Conservation (phyloP, 2,329 filamentous ascomycete species). For the Neofusicoccum umdonicola region DNA sequence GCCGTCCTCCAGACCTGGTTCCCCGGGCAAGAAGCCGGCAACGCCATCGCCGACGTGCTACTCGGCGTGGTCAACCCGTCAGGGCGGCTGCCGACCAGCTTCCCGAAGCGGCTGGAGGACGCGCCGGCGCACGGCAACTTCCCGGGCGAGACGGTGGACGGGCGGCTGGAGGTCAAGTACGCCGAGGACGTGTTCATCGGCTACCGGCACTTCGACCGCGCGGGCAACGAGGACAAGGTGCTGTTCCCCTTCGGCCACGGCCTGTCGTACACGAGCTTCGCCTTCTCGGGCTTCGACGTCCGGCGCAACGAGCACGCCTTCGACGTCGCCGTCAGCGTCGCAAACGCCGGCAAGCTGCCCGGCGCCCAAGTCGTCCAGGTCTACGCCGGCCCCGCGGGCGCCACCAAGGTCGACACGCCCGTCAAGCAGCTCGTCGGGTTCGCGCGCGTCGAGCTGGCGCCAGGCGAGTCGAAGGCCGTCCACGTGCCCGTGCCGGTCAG, state of each 20-base stretch:
- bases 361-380: slow-evolving; percentile 67
- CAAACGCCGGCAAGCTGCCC: slow-evolving; percentile 56
- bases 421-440: slow-evolving; percentile 71
- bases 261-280: slow-evolving; percentile 74
- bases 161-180: slow-evolving; percentile 58
- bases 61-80: slow-evolving; percentile 72
- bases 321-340: slow-evolving; percentile 34
- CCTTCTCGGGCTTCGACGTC: slow-evolving; percentile 56
- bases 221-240: slow-evolving; percentile 42
- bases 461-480: slow-evolving; percentile 37
- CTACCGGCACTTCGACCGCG: slow-evolving; percentile 70
- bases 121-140: slow-evolving; percentile 71
- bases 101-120: slow-evolving; percentile 60
- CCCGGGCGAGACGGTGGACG: slow-evolving; percentile 61
- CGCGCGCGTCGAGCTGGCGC: slow-evolving; percentile 42
- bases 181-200: slow-evolving; percentile 72
- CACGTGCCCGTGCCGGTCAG: slow-evolving; percentile 42
- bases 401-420: slow-evolving; percentile 60
- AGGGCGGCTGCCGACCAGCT: slow-evolving; percentile 72
- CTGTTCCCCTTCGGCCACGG: slow-evolving; percentile 77
- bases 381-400: slow-evolving; percentile 58
- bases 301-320: slow-evolving; percentile 32
- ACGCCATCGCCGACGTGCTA: slow-evolving; percentile 74
- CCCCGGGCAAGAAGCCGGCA: slow-evolving; percentile 79
- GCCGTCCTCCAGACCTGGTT: slow-evolving; percentile 77